phyloP scores from a whole-genome alignment of 2,329 filamentous ascomycete genomes.

The Aspergillus udagawae region DNA sequence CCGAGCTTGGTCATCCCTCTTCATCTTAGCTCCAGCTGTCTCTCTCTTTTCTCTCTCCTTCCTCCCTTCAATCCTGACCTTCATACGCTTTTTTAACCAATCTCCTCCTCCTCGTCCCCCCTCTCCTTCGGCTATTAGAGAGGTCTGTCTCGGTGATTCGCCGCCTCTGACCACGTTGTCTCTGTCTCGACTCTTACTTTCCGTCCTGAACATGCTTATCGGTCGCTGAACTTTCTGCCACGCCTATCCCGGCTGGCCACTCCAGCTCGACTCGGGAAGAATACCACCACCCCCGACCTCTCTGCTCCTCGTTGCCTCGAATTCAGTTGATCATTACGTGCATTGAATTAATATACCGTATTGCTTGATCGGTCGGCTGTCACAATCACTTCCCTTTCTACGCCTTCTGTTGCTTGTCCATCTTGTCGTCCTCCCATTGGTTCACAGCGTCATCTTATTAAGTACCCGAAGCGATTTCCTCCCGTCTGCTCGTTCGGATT shows the following conservation, averaged over 20 bases:
- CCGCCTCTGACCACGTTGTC: constrained; percentile 4
- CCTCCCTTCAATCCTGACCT: constrained; percentile 5
- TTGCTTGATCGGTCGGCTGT: background rate
- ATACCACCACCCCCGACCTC: background rate
- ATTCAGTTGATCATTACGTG: constrained; percentile 4
- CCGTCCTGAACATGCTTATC: constrained; percentile 22
- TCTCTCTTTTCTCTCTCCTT: constrained; percentile 3
- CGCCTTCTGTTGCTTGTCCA: background rate
- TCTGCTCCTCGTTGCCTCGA: background rate
- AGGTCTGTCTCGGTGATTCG: background rate
- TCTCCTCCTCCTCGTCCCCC: constrained; percentile 10
- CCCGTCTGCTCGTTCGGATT: constrained; percentile 4
- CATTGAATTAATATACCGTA: background rate
- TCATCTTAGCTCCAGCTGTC: background rate
- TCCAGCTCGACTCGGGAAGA: constrained; percentile 11
- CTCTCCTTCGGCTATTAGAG: background rate
- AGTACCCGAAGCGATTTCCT: background rate
- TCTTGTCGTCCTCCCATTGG: background rate
- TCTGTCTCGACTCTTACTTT: constrained; percentile 2
- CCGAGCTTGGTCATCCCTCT: background rate
- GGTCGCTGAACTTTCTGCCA: constrained; percentile 21
- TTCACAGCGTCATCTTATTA: background rate
- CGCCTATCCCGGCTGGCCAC: constrained; percentile 21
- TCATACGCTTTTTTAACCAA: constrained; percentile 5
- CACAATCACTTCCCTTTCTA: too few relatives aligned